Evolutionary conservation across 305 asterid species (phyloP).

Genomic region (Fraxinus nigra): DNA sequence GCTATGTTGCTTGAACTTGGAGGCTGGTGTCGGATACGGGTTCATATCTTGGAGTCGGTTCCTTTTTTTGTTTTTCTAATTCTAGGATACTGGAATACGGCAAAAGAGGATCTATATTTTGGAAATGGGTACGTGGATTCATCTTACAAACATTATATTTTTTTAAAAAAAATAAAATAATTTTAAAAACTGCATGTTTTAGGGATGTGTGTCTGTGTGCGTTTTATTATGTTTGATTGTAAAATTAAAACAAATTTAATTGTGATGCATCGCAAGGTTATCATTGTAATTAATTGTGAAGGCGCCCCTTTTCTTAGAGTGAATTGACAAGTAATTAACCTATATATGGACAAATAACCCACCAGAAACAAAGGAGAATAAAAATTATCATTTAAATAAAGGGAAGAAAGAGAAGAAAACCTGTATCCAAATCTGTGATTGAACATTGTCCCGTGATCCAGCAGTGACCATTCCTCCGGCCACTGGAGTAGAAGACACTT

Average conservation of each 20-base stretch:
- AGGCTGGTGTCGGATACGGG: background rate
- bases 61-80: background rate
- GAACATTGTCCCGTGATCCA: slow-evolving; percentile 65
- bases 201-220: background rate
- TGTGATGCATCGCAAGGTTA: background rate
- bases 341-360: background rate
- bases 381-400: background rate
- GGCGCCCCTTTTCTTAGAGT: background rate
- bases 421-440: slow-evolving; percentile 77
- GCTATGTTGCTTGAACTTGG: background rate
- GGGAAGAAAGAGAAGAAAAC: slow-evolving; percentile 27
- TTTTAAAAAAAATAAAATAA: background rate
- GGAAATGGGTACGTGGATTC: background rate
- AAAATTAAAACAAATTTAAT: background rate
- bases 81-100: background rate
- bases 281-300: background rate
- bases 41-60: background rate
- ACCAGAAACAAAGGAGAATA: background rate
- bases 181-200: background rate
- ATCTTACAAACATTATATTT: background rate
- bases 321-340: background rate
- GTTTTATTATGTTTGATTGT: background rate
- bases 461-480: slow-evolving; percentile 60
- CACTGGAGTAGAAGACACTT: slow-evolving; percentile 54
- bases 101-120: background rate